These are phyloP conservation scores for Pythium sukuiense DNA, from an alignment of 352 stramenopile genomes.

Conservation along the genomic window DNA sequence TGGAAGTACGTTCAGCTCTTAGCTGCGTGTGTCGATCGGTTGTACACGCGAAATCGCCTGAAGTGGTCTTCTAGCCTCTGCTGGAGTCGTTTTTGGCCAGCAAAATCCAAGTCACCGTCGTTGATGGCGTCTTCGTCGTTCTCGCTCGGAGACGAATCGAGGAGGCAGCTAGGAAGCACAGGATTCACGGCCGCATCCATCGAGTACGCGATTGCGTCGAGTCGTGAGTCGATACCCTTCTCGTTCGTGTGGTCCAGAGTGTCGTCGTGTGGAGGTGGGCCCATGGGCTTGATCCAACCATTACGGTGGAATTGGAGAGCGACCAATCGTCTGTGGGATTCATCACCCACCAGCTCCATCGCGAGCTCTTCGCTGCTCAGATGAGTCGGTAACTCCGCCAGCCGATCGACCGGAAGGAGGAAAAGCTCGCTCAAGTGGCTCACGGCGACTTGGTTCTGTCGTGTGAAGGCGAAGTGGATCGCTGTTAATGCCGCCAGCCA, in stretches of 20 bases:
- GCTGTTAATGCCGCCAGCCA: slow-evolving; percentile 56
- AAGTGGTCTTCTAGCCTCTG: slow-evolving; percentile 64
- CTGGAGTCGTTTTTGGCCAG: slow-evolving; percentile 40
- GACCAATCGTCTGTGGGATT: slow-evolving; percentile 35
- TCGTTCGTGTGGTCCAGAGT: not conserved
- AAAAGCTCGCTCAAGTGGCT: slow-evolving; percentile 30
- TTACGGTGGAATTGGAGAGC: slow-evolving; percentile 51
- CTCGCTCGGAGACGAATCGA: not conserved
- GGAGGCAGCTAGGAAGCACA: slow-evolving; percentile 7
- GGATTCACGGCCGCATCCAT: slow-evolving; percentile 19
- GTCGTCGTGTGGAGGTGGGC: slow-evolving; percentile 18
- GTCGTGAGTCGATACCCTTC: not conserved
- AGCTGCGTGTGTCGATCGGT: not conserved
- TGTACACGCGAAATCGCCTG: slow-evolving; percentile 36
- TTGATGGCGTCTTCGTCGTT: slow-evolving; percentile 16
- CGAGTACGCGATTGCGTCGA: slow-evolving; percentile 20
- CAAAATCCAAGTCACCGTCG: slow-evolving; percentile 29
- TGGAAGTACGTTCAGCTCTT: not conserved
- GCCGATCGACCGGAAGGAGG: slow-evolving; percentile 6
- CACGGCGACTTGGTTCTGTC: slow-evolving; percentile 7
- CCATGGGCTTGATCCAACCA: slow-evolving; percentile 44
- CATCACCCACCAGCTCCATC: slow-evolving; percentile 38
- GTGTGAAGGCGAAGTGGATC: slow-evolving; percentile 45
- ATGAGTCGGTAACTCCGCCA: not conserved
- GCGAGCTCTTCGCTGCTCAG: slow-evolving; percentile 27